A percentile compares a stretch with the other conserved stretches of the same genome.
phyloP scores from a whole-genome alignment of 371 early-diverging fungal genomes.

The Lichtheimia ornata region DNA sequence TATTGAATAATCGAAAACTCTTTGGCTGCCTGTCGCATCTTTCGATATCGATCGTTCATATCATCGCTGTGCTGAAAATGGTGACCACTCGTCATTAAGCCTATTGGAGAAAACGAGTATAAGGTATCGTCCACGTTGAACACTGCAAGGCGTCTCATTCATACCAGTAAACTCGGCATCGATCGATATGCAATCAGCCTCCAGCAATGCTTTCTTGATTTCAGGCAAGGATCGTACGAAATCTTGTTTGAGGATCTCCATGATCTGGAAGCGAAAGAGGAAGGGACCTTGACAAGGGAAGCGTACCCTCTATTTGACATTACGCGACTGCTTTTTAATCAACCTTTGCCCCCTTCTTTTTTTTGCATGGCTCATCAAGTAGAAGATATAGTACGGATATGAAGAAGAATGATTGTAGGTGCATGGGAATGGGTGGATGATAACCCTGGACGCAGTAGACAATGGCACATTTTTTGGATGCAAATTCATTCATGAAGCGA shows the following conservation, averaged over 20 bases:
- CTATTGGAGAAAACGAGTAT: slow-evolving; percentile 13
- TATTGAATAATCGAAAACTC: slow-evolving; percentile 73
- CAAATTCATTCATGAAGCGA: too few relatives aligned
- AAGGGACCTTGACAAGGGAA: too few relatives aligned
- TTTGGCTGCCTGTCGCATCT: slow-evolving; percentile 52
- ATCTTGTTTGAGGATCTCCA: slow-evolving; percentile 74
- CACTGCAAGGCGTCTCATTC: not conserved
- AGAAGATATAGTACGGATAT: too few relatives aligned
- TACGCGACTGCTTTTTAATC: too few relatives aligned
- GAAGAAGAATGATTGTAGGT: too few relatives aligned
- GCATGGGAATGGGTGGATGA: too few relatives aligned
- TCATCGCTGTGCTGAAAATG: slow-evolving; percentile 38
- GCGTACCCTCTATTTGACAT: too few relatives aligned
- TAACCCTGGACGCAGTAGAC: too few relatives aligned
- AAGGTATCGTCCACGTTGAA: too few relatives aligned
- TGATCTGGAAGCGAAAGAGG: slow-evolving; percentile 24
- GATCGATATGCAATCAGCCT: slow-evolving; percentile 77
- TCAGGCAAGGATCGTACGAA: slow-evolving; percentile 59
- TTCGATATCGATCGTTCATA: slow-evolving; percentile 60
- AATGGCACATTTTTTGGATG: too few relatives aligned
- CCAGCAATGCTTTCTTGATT: slow-evolving; percentile 63
- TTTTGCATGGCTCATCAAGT: too few relatives aligned
- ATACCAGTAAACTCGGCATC: slow-evolving; percentile 88
- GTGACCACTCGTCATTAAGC: slow-evolving; percentile 23
- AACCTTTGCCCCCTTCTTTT: too few relatives aligned